These are phyloP conservation scores for Aspergillus bertholletiae DNA, from an alignment of 495 filamentous ascomycete genomes.

Conservation along the genomic window DNA sequence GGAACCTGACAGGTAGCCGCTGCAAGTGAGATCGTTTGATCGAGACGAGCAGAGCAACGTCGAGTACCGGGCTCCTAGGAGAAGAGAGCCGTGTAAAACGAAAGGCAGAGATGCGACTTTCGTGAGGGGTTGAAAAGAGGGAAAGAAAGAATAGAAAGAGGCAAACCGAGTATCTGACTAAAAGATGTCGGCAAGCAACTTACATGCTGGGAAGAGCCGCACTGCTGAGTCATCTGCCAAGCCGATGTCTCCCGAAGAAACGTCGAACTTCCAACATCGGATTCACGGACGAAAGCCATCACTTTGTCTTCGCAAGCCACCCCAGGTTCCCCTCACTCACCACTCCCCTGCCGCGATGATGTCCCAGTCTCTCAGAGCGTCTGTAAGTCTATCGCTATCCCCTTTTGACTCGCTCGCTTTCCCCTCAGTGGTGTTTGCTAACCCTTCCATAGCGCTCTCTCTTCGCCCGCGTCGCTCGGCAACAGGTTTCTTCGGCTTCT, in stretches of 20 bases:
- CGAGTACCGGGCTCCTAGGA: constrained; percentile 25
- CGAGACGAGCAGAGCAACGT: constrained; percentile 23
- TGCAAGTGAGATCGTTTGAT: constrained; percentile 21
- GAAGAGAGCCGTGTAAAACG: constrained; percentile 29
- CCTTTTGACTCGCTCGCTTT: background rate
- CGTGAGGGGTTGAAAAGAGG: background rate
- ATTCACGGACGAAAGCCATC: constrained; percentile 36
- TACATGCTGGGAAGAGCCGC: constrained; percentile 13
- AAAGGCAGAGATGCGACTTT: constrained; percentile 8
- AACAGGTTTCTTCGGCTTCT: constrained; percentile 57
- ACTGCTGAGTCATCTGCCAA: constrained; percentile 27
- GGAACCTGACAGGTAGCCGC: constrained; percentile 29
- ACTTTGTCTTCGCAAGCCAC: constrained; percentile 18
- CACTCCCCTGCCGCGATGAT: constrained; percentile 54
- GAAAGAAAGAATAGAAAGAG: constrained; percentile 5
- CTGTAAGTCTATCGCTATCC: constrained; percentile 45
- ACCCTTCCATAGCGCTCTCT: constrained; percentile 65
- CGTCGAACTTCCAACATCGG: constrained; percentile 27
- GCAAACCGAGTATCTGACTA: constrained; percentile 4
- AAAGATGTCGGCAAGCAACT: background rate
- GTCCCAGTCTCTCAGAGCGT: constrained; percentile 62
- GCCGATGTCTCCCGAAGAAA: constrained; percentile 26
- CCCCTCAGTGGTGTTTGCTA: background rate
- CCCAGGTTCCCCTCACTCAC: constrained; percentile 28
- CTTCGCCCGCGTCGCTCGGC: constrained; percentile 72